Evolutionary conservation across 441 rosid species (phyloP).

Genomic region (Monsonia emarginata): DNA sequence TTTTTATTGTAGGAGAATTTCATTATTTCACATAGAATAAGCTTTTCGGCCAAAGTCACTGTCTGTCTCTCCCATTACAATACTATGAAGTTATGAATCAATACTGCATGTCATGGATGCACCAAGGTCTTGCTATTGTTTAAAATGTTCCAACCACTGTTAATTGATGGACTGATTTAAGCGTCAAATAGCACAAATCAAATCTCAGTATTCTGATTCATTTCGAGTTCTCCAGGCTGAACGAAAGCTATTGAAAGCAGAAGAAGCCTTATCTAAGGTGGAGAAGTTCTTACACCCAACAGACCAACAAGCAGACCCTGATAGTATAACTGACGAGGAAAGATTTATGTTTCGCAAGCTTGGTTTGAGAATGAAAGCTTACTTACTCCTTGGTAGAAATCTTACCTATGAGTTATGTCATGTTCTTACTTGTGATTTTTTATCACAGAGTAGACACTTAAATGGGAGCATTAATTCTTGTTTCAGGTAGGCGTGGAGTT

Average conservation of each 20-base stretch:
- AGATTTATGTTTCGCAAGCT: constrained; percentile 97
- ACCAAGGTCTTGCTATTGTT: neutral
- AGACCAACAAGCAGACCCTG: constrained; percentile 55
- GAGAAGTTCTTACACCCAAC: constrained; percentile 64
- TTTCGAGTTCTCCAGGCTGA: constrained; percentile 44
- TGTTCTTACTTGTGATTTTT: neutral
- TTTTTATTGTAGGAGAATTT: neutral
- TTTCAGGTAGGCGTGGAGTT: constrained; percentile 85
- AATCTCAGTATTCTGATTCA: neutral
- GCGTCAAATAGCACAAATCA: too few species aligned
- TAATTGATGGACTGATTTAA: too few species aligned
- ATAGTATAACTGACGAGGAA: constrained; percentile 81
- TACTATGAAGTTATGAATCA: constrained; percentile 2
- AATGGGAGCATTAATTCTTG: constrained; percentile 21
- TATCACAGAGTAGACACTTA: constrained; percentile 9
- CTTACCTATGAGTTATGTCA: neutral
- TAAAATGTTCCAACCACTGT: neutral
- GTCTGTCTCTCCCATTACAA: neutral
- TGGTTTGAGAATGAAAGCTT: constrained; percentile 88
- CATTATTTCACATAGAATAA: neutral
- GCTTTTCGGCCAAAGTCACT: neutral
- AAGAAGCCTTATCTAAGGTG: constrained; percentile 60
- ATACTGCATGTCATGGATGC: neutral
- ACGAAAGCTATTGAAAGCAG: constrained; percentile 60
- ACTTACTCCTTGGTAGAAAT: constrained; percentile 70